Evolutionary conservation across 179 eudicot genomes (phyloP).

Genomic region (Corrigiola litoralis): DNA sequence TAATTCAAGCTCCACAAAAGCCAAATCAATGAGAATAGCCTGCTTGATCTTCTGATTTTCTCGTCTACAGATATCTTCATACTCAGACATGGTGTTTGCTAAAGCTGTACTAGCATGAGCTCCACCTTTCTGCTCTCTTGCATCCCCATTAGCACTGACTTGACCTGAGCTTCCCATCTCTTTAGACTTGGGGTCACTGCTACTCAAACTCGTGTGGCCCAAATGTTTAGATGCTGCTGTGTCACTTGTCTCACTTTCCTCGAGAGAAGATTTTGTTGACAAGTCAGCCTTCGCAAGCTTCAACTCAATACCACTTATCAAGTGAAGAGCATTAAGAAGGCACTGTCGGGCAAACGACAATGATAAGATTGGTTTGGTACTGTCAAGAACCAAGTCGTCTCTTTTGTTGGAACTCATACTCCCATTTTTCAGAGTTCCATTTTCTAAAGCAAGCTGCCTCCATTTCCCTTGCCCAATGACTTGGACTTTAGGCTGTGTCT

Average conservation of each 20-base stretch:
- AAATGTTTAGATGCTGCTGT: constrained; percentile 24
- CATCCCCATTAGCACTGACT: constrained; percentile 63
- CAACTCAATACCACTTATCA: constrained; percentile 40
- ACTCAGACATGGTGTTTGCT: constrained; percentile 44
- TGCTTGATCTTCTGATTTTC: constrained; percentile 72
- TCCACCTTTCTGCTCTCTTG: constrained; percentile 53
- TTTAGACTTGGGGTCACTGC: constrained; percentile 42
- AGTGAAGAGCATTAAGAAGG: constrained; percentile 67
- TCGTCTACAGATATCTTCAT: constrained; percentile 49
- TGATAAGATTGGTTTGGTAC: constrained; percentile 46
- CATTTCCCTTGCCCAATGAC: constrained; percentile 85
- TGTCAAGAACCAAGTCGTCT: constrained; percentile 23
- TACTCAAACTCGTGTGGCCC: constrained; percentile 25
- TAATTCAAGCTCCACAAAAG: constrained; percentile 70
- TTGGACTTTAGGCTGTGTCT: constrained; percentile 46
- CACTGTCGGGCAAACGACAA: constrained; percentile 63
- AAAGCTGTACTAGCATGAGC: constrained; percentile 27
- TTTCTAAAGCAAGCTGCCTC: constrained; percentile 63
- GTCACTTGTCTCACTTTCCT: constrained; percentile 43
- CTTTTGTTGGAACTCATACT: constrained; percentile 26
- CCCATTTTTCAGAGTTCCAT: constrained; percentile 27
- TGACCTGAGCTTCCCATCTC: constrained; percentile 38
- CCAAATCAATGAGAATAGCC: constrained; percentile 72
- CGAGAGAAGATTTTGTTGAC: constrained; percentile 23
- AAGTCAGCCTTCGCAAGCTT: constrained; percentile 31